Conservation (phyloP, 2,329 filamentous ascomycete genomes). For the Rhinocladiella similis region DNA sequence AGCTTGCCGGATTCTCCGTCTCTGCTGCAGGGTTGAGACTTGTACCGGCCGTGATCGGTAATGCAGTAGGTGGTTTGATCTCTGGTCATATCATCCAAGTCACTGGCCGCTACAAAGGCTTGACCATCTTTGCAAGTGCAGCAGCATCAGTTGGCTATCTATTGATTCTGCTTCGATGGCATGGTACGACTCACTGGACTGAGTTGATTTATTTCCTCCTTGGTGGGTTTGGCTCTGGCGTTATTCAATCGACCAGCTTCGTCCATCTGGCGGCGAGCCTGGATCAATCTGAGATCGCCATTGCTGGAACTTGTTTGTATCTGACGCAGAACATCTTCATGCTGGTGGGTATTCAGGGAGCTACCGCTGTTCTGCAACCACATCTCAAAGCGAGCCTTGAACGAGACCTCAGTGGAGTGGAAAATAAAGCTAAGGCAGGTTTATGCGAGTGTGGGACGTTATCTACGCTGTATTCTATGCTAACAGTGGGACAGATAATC, state of each 20-base stretch:
- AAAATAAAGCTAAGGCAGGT: slow-evolving; percentile 1
- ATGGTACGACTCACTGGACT: slow-evolving; percentile 56
- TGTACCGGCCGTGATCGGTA: slow-evolving; percentile 67
- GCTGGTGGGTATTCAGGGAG: slow-evolving; percentile 11
- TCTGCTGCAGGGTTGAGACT: slow-evolving; percentile 62
- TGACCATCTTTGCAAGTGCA: slow-evolving; percentile 54
- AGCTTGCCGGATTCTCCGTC: slow-evolving; percentile 60
- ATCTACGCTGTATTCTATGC: not conserved
- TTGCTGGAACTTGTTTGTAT: slow-evolving; percentile 51
- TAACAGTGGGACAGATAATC: slow-evolving; percentile 6
- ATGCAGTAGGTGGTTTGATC: slow-evolving; percentile 62
- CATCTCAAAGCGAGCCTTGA: not conserved
- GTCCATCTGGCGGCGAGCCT: slow-evolving; percentile 52
- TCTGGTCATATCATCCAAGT: slow-evolving; percentile 58
- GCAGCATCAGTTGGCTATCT: slow-evolving; percentile 54
- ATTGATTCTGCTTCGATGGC: slow-evolving; percentile 58
- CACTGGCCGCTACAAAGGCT: slow-evolving; percentile 61
- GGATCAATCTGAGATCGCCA: slow-evolving; percentile 47
- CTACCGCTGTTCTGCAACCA: slow-evolving; percentile 7
- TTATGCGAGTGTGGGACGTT: not conserved
- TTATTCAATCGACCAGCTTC: slow-evolving; percentile 49
- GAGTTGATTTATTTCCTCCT: slow-evolving; percentile 63
- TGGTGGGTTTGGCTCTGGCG: slow-evolving; percentile 53
- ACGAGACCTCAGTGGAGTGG: not conserved
- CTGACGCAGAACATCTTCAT: slow-evolving; percentile 29